Evolutionary conservation across 306 rosid genomes (phyloP), one percentile per base, ranked within the genome.

Genomic region (Argentina anserina): DNA sequence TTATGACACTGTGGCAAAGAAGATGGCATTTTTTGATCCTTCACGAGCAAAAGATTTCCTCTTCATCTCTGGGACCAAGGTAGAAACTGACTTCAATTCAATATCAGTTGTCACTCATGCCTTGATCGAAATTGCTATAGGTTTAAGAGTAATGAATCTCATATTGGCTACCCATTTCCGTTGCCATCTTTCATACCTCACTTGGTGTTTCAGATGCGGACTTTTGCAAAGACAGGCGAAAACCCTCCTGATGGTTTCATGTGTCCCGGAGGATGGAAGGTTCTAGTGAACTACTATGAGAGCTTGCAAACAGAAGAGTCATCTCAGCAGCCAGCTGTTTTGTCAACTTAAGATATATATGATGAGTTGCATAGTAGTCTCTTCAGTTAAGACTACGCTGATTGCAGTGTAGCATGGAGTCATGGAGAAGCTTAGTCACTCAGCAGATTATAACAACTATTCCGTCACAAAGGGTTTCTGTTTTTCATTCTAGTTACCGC

Each of bases 61-160:
- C 81, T 91, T 95, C 85, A 95, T 95, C 80, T 95, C 96, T 1
- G 99, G 97, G 74, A 91, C 97, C 83, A 95, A 95, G 97, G 99
- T 95, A 81, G 49, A 80, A 71, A 25, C 47, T 6, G 3, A 13
- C 75, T 65, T 70, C n/a, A 41, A 64, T 75, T 67, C 20, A 40
- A 41, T 23, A 40, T 23, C 69, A 43, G 41, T 7, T 29, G 23
- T 6, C 12, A 49, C 31, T 45, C 34, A 63, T 50, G 71, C 64
- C 65, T 69, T 46, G 70, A 45, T 49, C 31, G 20, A 68, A 25
- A 13, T 39, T 6, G 33, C 70, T 41, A 65, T 21, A 40, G 49
- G 5, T 41, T 3, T 7, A 12, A 3, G 10, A 52, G 26, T 36
- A 3, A 26, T 7, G 4, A 4, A 9, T 21, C 33, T 21, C 33